A percentile compares a stretch with the other conserved stretches of the same genome.
These are phyloP conservation scores for Strobilomyces echinocephalus DNA, from an alignment of 768 basidiomycete species.

Conservation along the genomic window DNA sequence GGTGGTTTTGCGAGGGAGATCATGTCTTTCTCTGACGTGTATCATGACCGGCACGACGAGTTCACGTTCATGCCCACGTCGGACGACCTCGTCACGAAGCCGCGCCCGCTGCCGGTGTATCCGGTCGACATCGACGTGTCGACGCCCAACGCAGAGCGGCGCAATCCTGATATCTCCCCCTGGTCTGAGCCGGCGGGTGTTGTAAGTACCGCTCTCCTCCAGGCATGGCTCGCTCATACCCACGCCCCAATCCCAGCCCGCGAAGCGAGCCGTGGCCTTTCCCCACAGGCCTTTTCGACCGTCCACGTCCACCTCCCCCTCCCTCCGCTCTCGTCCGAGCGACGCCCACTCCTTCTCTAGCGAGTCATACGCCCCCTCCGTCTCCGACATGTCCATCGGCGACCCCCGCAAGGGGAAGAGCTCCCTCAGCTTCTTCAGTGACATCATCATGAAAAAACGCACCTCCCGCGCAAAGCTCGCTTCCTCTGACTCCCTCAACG, in stretches of 20 bases:
- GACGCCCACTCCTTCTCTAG: constrained; percentile 27
- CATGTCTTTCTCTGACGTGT: constrained; percentile 15
- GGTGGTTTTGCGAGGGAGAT: neutral
- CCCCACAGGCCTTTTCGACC: constrained; percentile 30
- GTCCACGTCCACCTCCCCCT: constrained; percentile 31
- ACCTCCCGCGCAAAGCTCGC: constrained; percentile 36
- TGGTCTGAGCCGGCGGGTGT: constrained; percentile 19
- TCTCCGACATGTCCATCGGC: constrained; percentile 33
- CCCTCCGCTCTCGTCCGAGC: constrained; percentile 24
- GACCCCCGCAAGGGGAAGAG: constrained; percentile 46
- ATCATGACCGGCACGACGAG: constrained; percentile 2
- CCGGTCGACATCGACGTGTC: constrained; percentile 7
- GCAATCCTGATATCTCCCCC: constrained; percentile 17
- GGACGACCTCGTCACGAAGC: constrained; percentile 4
- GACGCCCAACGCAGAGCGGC: neutral
- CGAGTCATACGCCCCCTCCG: constrained; percentile 28
- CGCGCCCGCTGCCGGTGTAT: constrained; percentile 1
- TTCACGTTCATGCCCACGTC: constrained; percentile 4
- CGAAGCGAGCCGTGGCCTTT: constrained; percentile 21
- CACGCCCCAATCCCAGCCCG: constrained; percentile 12
- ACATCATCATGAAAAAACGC: constrained; percentile 39
- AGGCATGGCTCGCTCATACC: neutral
- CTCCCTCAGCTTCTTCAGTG: constrained; percentile 38
- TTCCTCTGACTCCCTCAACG: constrained; percentile 30
- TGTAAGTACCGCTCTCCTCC: neutral